Evolutionary conservation across 768 basidiomycete species (phyloP).

Genomic region (Boletus insuetus): DNA sequence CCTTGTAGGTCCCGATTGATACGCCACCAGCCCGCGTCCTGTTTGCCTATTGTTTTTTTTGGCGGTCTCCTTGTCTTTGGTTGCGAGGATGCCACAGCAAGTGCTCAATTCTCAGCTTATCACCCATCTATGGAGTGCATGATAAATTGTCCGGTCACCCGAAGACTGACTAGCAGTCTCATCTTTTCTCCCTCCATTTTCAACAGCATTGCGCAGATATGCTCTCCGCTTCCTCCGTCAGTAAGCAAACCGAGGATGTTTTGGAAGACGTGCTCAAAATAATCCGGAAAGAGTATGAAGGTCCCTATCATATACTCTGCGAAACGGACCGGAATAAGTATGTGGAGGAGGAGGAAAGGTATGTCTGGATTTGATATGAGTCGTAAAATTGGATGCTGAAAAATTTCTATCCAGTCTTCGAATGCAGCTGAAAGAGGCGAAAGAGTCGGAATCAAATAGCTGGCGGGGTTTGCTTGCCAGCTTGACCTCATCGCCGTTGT

Average conservation of each 20-base stretch:
- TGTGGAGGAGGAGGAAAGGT: constrained; percentile 7
- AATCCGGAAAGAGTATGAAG: not conserved
- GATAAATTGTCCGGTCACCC: constrained; percentile 11
- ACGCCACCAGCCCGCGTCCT: not conserved
- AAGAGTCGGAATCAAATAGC: not conserved
- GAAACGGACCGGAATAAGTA: constrained; percentile 1
- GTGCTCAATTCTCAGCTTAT: not conserved
- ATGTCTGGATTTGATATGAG: not conserved
- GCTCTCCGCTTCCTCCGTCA: not conserved
- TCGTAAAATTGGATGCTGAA: not conserved
- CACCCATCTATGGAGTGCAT: not conserved
- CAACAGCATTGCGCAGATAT: not conserved
- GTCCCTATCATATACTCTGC: not conserved
- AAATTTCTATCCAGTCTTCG: constrained; percentile 4
- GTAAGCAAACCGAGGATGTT: not conserved
- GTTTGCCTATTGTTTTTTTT: constrained; percentile 13
- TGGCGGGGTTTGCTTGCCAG: constrained; percentile 2
- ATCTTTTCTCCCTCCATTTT: not conserved
- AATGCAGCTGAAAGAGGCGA: not conserved
- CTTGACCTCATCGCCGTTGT: constrained; percentile 6
- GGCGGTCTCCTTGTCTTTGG: constrained; percentile 9
- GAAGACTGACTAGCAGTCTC: too few species aligned
- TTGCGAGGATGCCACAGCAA: constrained; percentile 12
- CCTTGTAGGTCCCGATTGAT: not conserved
- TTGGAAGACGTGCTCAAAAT: not conserved